A percentile compares a stretch with the other conserved stretches of the same genome.
Conservation (phyloP, 129 eudicot species). For the Chrysanthemum seticuspe region DNA sequence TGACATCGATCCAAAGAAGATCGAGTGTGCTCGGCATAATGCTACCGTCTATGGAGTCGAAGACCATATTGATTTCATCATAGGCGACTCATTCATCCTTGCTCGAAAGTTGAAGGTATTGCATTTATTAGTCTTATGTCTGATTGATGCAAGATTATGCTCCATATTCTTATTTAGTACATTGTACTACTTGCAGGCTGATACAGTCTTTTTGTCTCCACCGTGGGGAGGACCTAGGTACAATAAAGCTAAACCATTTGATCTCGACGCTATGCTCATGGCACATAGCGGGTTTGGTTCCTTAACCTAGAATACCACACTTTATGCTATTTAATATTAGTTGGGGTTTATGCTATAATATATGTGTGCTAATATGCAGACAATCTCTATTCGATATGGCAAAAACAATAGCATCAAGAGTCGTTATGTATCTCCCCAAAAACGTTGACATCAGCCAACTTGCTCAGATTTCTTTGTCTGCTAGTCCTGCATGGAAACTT, state of each 20-base stretch:
- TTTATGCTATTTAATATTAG: neutral
- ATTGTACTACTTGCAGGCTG: constrained; percentile 53
- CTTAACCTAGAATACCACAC: constrained; percentile 14
- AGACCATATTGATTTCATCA: no score
- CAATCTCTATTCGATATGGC: constrained; percentile 63
- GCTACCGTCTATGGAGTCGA: no score
- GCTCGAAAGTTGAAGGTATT: no score
- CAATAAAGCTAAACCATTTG: constrained; percentile 55
- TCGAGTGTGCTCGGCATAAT: no score
- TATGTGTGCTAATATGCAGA: constrained; percentile 35
- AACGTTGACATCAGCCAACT: constrained; percentile 69
- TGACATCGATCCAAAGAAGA: no score
- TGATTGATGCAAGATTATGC: no score
- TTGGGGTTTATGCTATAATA: constrained; percentile 2
- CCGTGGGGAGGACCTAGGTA: constrained; percentile 99
- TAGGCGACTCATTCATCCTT: no score
- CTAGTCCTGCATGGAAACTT: constrained; percentile 75
- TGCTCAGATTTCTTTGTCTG: constrained; percentile 72
- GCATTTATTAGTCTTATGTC: no score
- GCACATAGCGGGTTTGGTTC: constrained; percentile 62
- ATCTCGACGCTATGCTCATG: constrained; percentile 78
- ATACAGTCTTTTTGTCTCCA: constrained; percentile 76
- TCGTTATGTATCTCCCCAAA: constrained; percentile 94
- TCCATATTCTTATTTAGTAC: neutral
- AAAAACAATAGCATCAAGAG: constrained; percentile 52